phyloP scores from a whole-genome alignment of 2,329 filamentous ascomycete species.

The Teratosphaeria destructans region DNA sequence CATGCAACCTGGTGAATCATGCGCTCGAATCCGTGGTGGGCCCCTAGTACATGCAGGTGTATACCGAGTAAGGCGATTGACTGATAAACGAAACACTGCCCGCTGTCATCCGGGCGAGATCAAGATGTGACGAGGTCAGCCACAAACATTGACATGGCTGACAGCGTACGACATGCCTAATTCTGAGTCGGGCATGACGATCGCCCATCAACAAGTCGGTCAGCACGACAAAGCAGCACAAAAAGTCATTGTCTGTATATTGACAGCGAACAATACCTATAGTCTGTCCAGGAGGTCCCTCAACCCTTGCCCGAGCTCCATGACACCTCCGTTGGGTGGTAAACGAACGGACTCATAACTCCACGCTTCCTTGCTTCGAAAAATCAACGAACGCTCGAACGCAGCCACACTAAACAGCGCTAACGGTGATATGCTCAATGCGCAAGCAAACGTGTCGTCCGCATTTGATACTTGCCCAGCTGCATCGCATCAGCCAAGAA shows the following conservation, averaged over 20 bases:
- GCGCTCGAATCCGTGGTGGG: not conserved
- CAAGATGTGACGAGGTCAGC: not conserved
- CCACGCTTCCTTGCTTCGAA: not conserved
- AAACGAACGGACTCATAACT: not conserved
- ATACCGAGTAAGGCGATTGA: too few species aligned
- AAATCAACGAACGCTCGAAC: conserved; percentile 9
- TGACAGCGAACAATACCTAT: not conserved
- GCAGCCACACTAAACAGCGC: conserved; percentile 3
- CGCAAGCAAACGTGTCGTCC: conserved; percentile 7
- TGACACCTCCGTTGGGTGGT: not conserved
- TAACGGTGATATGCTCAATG: conserved; percentile 1
- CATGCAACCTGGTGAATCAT: not conserved
- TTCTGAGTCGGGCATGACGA: not conserved
- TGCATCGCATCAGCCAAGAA: not conserved
- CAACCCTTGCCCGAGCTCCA: not conserved
- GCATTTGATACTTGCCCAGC: conserved; percentile 7
- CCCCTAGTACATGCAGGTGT: too few species aligned
- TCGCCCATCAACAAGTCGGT: not conserved
- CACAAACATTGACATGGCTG: not conserved
- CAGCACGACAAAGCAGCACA: not conserved
- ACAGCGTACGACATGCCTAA: too few species aligned
- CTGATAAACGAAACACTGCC: too few species aligned
- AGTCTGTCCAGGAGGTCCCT: not conserved
- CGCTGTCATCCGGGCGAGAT: not conserved
- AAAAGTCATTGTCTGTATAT: not conserved